Base-by-base conservation (phyloP, 2,329 filamentous ascomycete species). In the Diaporthe nobilis region DNA sequence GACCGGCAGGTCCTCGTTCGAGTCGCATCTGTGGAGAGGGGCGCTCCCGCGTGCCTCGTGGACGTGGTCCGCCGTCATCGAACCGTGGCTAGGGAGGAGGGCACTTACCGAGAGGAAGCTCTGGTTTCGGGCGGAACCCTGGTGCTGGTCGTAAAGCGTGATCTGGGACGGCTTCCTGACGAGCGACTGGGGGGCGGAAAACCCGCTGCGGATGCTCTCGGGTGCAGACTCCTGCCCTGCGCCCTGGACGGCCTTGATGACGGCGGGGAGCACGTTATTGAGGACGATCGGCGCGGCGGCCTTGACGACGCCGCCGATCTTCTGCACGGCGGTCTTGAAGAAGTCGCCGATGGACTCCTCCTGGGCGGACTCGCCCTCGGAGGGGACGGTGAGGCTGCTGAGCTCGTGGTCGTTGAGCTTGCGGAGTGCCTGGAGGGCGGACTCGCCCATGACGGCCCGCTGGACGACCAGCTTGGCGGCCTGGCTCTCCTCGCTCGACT, bases 91-190 rank as follows among this genome's bases (percentile, higher is more conserved):
- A 58, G 55, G 55, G 55, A 58, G 55, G 28, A 58, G 55, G 8
- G 55, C 55, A 58, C 55, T 58, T 58, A 34, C 55, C 20, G 55
- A 20, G 17, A 58, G 55, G 55, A 20, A 58, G 55, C 55, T 15
- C 7, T 34, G 7, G 28, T 37, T 58, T 7, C 1, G 28, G 28
- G 55, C 9, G 28, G n/a, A 51, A 1, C 17, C 47, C 47, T 51
- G 47, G 22, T 51, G 20, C 47, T n/a, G 4, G 47, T 51, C 17
- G 47, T 51, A 53, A 9, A 53, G n/a, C 2, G 1, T 25, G 49
- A 53, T 12, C 0, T n/a, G 9, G 10, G 49, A 25, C 49, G 10
- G n/a, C 49, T 53, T 25, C 49, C 49, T 25, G 3, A 4, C 13
- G n/a, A 51, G 22, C 49, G 49, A 10, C 49, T 12, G 49, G 22